phyloP scores from a whole-genome alignment of 2,329 filamentous ascomycete species.

The Aspergillus persii region DNA sequence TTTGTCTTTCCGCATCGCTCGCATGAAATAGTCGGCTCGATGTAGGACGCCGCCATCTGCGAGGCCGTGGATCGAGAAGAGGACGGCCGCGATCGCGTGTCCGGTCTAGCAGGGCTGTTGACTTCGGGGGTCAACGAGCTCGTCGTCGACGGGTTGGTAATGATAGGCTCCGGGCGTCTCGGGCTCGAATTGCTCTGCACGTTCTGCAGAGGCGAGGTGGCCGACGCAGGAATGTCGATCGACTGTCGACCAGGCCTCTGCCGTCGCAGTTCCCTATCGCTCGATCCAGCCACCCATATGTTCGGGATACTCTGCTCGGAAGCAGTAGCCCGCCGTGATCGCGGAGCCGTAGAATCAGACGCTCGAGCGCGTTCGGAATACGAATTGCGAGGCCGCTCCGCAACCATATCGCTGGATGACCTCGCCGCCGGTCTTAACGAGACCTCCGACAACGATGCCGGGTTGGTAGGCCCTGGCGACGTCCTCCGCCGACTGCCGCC shows the following conservation, averaged over 20 bases:
- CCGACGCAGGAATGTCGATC: constrained; percentile 23
- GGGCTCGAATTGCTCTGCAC: constrained; percentile 1
- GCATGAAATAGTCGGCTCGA: constrained; percentile 73
- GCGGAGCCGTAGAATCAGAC: constrained; percentile 23
- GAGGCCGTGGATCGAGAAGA: constrained; percentile 30
- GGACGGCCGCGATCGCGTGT: constrained; percentile 29
- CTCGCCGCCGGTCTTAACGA: constrained; percentile 31
- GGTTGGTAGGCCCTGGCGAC: constrained; percentile 33
- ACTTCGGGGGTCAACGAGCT: constrained; percentile 16
- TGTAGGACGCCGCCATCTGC: constrained; percentile 44
- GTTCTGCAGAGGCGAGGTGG: constrained; percentile 15
- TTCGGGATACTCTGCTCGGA: constrained; percentile 31
- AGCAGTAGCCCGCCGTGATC: constrained; percentile 33
- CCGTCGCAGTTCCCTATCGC: constrained; percentile 23
- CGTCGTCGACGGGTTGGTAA: constrained; percentile 6
- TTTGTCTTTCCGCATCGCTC: constrained; percentile 66
- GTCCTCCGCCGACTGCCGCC: constrained; percentile 29
- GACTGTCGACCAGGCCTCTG: constrained; percentile 22
- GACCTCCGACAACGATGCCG: constrained; percentile 36
- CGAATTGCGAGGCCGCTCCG: constrained; percentile 29
- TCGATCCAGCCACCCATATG: constrained; percentile 20
- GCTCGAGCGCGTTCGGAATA: constrained; percentile 23
- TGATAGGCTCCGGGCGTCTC: constrained; percentile 14
- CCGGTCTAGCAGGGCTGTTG: constrained; percentile 17
- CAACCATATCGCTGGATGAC: constrained; percentile 38